Evolutionary conservation across 345 rosid genomes (phyloP), one percentile per base, ranked within the genome.

Genomic region (Euphorbia peplus): DNA sequence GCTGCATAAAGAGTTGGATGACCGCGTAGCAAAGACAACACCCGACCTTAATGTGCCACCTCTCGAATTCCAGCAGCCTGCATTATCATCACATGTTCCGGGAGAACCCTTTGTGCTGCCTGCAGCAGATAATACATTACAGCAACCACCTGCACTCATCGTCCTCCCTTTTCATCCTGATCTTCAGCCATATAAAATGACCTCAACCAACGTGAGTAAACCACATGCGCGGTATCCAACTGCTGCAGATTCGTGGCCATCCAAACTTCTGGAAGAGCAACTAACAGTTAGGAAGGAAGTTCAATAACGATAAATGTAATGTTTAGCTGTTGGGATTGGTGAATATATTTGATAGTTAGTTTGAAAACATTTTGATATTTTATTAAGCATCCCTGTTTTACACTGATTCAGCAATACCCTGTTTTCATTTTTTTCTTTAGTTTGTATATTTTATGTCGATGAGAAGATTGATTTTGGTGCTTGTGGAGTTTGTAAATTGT

Each of bases 191-290:
- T 82, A 77, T 75, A 67, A 80, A 0, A 1, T 62, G 51, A 63
- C 80, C 2, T 41, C 78, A 63, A 68, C 83, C 29, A 57, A 80
- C 37, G 85, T 95, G 67, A 85, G 95, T 72, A 95, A 91, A 72
- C 99, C 99, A 0, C 91, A 89, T 68, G 89, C 99, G 12, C 83
- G 98, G 74, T 95, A 91, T 70, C 93, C 92, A 8, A 87, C 85
- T 0, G 74, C 86, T 0, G 76, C 85, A 30, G 97, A 95, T 78
- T 84, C 89, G 1, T 95, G 99, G 99, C 86, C 96, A 15, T 87
- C 87, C 41, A 86, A 83, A 60, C 85, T 95, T 67, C 93, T 95
- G 26, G 83, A 83, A 25, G 71, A 75, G 37, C 55, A 66, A 25
- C 53, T 58, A 15, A 15, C 60, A 47, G 48, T 19, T 8, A 48